Evolutionary conservation across 371 early-diverging fungal species (phyloP).

Genomic region (Actinomortierella ambigua): DNA sequence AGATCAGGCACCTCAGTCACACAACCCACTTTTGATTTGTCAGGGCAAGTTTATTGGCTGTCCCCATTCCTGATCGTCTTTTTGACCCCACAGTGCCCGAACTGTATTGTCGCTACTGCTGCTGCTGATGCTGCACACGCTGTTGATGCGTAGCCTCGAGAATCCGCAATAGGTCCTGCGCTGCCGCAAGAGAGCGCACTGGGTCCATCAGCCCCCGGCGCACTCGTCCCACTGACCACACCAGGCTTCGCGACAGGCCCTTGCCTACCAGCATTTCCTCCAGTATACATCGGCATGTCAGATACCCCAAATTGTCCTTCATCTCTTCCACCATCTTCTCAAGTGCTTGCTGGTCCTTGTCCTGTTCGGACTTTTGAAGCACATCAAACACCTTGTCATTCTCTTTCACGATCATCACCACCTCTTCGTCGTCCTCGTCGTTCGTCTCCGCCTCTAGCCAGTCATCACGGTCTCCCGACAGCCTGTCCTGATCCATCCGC

Average conservation of each 20-base stretch:
- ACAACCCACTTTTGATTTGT: too few species aligned
- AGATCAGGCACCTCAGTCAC: too few species aligned
- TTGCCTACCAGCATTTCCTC: conserved; percentile 33
- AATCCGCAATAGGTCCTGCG: conserved; percentile 18
- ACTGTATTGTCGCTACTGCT: background rate
- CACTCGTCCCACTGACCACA: conserved; percentile 38
- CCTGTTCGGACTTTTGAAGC: background rate
- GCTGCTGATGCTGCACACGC: conserved; percentile 7
- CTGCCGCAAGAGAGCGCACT: conserved; percentile 11
- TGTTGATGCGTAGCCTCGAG: conserved; percentile 6
- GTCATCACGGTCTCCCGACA: background rate
- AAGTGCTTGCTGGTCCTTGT: conserved; percentile 15
- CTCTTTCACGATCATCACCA: background rate
- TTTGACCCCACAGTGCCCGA: conserved; percentile 11
- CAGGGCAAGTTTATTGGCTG: too few species aligned
- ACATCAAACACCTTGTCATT: background rate
- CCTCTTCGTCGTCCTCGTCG: background rate
- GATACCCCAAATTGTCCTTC: conserved; percentile 19
- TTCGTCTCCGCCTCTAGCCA: background rate
- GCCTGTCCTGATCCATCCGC: background rate
- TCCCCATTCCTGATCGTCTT: too few species aligned
- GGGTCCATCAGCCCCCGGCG: conserved; percentile 20
- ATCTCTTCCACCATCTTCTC: conserved; percentile 8
- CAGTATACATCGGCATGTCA: conserved; percentile 21
- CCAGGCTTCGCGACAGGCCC: conserved; percentile 20